Conservation (phyloP, 352 stramenopile genomes). For the Blastocystis sp. region DNA sequence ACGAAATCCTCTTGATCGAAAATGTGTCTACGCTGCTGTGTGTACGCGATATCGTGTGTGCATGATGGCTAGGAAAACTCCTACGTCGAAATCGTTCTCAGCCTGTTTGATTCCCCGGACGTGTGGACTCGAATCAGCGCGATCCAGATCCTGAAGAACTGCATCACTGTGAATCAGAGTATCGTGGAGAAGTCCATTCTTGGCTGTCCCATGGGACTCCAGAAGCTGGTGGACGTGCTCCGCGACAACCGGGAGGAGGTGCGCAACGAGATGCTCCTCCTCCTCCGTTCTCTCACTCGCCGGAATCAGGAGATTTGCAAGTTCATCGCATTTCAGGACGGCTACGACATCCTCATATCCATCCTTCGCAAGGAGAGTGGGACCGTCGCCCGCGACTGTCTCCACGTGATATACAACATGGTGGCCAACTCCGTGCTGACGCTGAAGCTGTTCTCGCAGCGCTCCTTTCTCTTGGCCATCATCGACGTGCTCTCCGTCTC, state of each 20-base stretch:
- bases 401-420: constrained; percentile 75
- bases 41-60: constrained; percentile 15
- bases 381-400: constrained; percentile 74
- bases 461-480: constrained; percentile 9
- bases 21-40: constrained; percentile 65
- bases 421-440: constrained; percentile 73
- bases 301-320: constrained; percentile 75
- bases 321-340: constrained; percentile 75
- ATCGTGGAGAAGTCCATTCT: constrained; percentile 75
- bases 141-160: constrained; percentile 71
- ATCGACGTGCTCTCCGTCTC: constrained; percentile 41
- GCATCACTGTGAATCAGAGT: constrained; percentile 68
- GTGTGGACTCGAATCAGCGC: constrained; percentile 28
- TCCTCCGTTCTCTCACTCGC: constrained; percentile 74
- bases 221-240: constrained; percentile 75
- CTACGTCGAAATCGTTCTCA: constrained; percentile 57
- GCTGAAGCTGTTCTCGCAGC: constrained; percentile 75
- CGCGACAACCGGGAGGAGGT: constrained; percentile 74
- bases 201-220: constrained; percentile 72
- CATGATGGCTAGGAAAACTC: constrained; percentile 47
- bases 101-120: constrained; percentile 58
- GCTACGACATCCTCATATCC: constrained; percentile 75
- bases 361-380: constrained; percentile 73
- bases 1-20: constrained; percentile 57
- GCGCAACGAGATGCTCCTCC: constrained; percentile 75